Base-by-base conservation (phyloP, 495 filamentous ascomycete species). In the Amniculicola lignicola region DNA sequence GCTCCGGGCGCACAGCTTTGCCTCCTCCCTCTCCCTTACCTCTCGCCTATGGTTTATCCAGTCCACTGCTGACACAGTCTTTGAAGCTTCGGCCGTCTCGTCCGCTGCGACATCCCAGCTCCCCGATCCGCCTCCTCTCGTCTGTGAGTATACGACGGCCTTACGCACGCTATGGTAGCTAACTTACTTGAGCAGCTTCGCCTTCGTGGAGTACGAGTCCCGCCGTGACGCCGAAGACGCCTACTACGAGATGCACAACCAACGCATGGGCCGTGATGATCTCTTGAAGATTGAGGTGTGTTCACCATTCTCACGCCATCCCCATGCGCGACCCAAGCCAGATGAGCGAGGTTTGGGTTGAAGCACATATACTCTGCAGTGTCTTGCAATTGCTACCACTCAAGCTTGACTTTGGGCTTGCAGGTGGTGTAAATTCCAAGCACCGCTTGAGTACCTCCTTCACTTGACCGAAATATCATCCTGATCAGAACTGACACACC, bases 211-310 rank as follows among this genome's bases (percentile, higher is more conserved):
- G 74, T 99, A 99, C 72, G 93, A 99, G 77, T 95, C 90, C 72
- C 90, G 93, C 64, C 94, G 93, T 64, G 93, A 99, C 79, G 90
- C 93, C 39, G 93, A 99, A 75, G 93, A 99, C 79, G 93, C 93
- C 27, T 99, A 99, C 69, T 90, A 97, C 72, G 93, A 99, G 73
- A 97, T 99, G 94, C 93, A 99, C 72, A 96, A 96, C 76, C 95
- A 95, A 82, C 89, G 93, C 48, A 90, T 99, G 64, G 91, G 90
- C 37, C 87, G 91, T 48, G 93, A 99, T 70, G 93, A 99, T 62
- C 71, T 95, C 40, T 70, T 99, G 77, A 99, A 99, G 75, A 97
- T 99, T 62, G 93, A 99, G 80, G 93, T 95, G 75, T 65, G 79
- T 57, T 14, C n/a, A 12, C 10, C 37, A 2, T 41, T 7, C 12